Conservation (phyloP, 2,329 filamentous ascomycete species). For the Neocatenulostroma microsporum region DNA sequence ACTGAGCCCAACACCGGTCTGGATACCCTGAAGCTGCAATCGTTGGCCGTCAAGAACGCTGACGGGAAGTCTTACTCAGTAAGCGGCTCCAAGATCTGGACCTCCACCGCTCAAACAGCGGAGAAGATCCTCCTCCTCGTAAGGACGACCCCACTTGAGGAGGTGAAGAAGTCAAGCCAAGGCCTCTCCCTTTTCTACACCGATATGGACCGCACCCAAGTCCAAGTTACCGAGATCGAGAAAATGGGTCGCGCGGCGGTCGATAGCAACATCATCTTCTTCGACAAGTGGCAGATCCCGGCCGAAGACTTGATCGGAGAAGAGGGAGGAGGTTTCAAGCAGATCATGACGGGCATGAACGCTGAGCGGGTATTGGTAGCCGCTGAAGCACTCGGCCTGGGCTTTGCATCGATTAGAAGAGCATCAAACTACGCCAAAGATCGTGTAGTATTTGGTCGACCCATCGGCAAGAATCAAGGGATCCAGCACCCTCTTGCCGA, state of each 20-base stretch:
- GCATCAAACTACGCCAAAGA: slow-evolving; percentile 61
- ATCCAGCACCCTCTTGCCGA: slow-evolving; percentile 60
- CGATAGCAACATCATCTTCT: slow-evolving; percentile 39
- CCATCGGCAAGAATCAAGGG: slow-evolving; percentile 59
- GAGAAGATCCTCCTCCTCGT: slow-evolving; percentile 39
- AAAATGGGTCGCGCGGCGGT: slow-evolving; percentile 42
- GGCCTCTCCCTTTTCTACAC: slow-evolving; percentile 42
- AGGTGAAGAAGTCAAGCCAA: slow-evolving; percentile 36
- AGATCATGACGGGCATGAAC: slow-evolving; percentile 69
- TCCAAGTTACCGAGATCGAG: slow-evolving; percentile 38
- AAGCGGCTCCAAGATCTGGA: slow-evolving; percentile 40
- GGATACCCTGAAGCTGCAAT: slow-evolving; percentile 37
- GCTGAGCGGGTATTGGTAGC: slow-evolving; percentile 64
- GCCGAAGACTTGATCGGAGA: slow-evolving; percentile 33
- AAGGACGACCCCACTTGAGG: slow-evolving; percentile 35
- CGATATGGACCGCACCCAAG: slow-evolving; percentile 31
- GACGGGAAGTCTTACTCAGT: slow-evolving; percentile 33
- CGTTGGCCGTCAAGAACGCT: slow-evolving; percentile 39
- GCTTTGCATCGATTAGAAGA: slow-evolving; percentile 37
- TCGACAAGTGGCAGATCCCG: slow-evolving; percentile 39
- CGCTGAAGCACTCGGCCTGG: slow-evolving; percentile 45
- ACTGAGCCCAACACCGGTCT: slow-evolving; percentile 40
- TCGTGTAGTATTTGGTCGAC: slow-evolving; percentile 56
- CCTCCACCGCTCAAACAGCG: slow-evolving; percentile 39
- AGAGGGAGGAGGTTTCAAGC: slow-evolving; percentile 40